Conservation (phyloP, 2,329 filamentous ascomycete genomes). For the Leptodontidium sp. region DNA sequence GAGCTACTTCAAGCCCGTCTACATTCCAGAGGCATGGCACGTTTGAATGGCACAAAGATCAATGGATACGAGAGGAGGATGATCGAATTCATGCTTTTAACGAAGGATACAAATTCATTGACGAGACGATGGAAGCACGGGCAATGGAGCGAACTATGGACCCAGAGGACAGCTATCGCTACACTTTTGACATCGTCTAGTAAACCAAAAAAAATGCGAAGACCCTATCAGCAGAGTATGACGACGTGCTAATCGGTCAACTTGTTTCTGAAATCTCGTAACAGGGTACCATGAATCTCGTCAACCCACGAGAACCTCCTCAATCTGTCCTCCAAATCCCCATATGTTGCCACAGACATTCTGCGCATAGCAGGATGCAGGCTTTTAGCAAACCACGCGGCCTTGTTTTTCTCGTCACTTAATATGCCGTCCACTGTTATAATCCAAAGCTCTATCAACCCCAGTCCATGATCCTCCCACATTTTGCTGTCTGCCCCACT, state of each 20-base stretch:
- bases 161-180: not conserved
- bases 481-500: not conserved
- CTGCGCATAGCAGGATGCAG: not conserved
- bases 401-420: not conserved
- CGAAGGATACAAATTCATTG: not conserved
- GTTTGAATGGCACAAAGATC: not conserved
- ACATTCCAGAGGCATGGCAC: not conserved
- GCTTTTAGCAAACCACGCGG: not conserved
- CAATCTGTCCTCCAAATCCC: not conserved
- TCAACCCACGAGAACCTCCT: constrained; percentile 6
- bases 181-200: not conserved
- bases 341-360: constrained; percentile 4
- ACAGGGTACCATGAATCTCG: not conserved
- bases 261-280: not conserved
- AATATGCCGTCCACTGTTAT: not conserved
- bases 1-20: not conserved
- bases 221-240: not conserved
- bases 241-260: not conserved
- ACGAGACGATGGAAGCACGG: not conserved
- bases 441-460: constrained; percentile 2
- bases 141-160: not conserved
- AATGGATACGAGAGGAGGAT: not conserved
- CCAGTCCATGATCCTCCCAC: constrained; percentile 10
- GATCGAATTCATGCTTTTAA: not conserved
- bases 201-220: not conserved